Percentiles rank a stretch among this genome's conserved stretches.
Conservation (phyloP, 2,329 filamentous ascomycete species). For the Fusarium incarnatum region DNA sequence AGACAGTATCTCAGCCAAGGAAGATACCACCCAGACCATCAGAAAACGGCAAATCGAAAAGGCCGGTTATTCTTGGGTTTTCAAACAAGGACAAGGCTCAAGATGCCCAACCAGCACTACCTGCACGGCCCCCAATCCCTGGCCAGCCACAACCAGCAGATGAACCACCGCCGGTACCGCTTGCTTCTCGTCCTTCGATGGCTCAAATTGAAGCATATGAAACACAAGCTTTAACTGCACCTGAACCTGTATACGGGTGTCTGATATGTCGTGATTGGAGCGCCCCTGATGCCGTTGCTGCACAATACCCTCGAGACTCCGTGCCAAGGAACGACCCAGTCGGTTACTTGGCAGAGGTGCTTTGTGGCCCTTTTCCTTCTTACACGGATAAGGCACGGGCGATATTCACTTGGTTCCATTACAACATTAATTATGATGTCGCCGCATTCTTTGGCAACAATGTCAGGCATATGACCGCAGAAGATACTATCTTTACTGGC, state of each 20-base stretch:
- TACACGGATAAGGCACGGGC: constrained; percentile 90
- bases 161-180: constrained; percentile 64
- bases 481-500: constrained; percentile 79
- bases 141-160: constrained; percentile 45
- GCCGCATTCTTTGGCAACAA: constrained; percentile 80
- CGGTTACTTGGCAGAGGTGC: constrained; percentile 78
- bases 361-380: constrained; percentile 84
- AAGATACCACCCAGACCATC: constrained; percentile 34
- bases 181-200: constrained; percentile 63
- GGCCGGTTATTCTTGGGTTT: constrained; percentile 32
- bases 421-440: constrained; percentile 90
- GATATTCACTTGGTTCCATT: constrained; percentile 95
- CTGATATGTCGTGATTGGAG: constrained; percentile 90
- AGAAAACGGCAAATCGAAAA: constrained; percentile 32
- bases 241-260: constrained; percentile 62
- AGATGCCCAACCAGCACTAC: constrained; percentile 27
- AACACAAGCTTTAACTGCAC: constrained; percentile 47
- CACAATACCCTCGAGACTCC: constrained; percentile 77
- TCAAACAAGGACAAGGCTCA: constrained; percentile 22
- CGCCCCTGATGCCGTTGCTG: constrained; percentile 79
- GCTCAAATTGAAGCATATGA: constrained; percentile 63
- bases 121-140: constrained; percentile 33
- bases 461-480: constrained; percentile 74
- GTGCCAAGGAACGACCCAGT: constrained; percentile 75
- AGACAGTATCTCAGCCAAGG: constrained; percentile 25